Evolutionary conservation across 106 monocot genomes (phyloP), one percentile per base, ranked within the genome.

Genomic region (Amphibolis antarctica): DNA sequence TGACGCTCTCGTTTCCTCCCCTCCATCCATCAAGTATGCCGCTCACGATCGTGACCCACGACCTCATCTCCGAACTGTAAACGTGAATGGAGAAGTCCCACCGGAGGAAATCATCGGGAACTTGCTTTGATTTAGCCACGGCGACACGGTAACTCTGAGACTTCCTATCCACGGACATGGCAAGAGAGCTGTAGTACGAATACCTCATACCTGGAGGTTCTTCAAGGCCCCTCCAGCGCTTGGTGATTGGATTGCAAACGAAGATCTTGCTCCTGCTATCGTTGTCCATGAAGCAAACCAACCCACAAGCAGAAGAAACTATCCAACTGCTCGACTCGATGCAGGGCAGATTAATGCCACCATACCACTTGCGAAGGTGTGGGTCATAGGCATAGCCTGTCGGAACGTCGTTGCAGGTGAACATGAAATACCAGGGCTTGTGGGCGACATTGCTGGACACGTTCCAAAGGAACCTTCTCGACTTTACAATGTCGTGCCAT

Each of bases 401-500:
- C 13, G 86, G 45, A 59, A 42, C 28, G 4, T 81, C 79, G 49
- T 70, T 80, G 42, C 59, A 68, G 17, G 86, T 94, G 78, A 94
- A 89, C 94, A 94, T 94, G 70, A 84, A 94, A 67, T 94, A 94
- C 94, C 94, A 94, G 0, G 94, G 94, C 72, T 78, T 86, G 44
- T 77, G 88, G 0, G 59, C 22, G 5, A 76, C 51, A 18, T 44
- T 11, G 69, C 43, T 42, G 55, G 74, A 63, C 28, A 69, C 27
- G 45, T 63, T 69, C 77, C 79, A 81, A 0, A 80, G 53, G 42
- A 79, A 73, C 63, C 80, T 81, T 56, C 66, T 81, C 4, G 86
- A 82, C 15, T 68, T 68, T 23, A 86, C 76, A 27, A 84, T 74
- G 15, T 71, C 70, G n/a, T 70, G 42, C 94, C 94, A 94, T 69